These are phyloP conservation scores for Syzygium aqueum DNA, from an alignment of 345 rosid genomes.

Conservation along the genomic window DNA sequence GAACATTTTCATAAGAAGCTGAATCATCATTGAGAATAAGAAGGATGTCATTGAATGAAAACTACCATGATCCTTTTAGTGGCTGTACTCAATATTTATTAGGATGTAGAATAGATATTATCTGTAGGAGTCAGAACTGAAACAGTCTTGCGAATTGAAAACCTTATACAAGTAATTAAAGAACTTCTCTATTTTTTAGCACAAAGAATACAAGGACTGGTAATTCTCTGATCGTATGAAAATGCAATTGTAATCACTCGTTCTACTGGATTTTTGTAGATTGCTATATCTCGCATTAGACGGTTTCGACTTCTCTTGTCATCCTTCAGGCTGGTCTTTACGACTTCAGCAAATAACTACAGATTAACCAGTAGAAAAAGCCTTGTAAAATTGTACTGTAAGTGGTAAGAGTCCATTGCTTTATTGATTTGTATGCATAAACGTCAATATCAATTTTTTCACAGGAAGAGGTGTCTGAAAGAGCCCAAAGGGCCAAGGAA, in stretches of 20 bases:
- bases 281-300: not conserved
- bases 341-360: not conserved
- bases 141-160: not conserved
- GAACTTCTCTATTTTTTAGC: not conserved
- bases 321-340: not conserved
- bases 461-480: conserved; percentile 72
- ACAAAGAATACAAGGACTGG: not conserved
- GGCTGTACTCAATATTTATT: not conserved
- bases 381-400: not conserved
- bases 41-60: not conserved
- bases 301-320: not conserved
- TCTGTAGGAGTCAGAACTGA: not conserved
- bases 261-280: not conserved
- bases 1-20: not conserved
- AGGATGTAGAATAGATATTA: not conserved
- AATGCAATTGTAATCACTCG: not conserved
- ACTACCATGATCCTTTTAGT: not conserved
- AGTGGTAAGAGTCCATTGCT: not conserved
- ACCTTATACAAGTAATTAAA: not conserved
- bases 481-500: conserved; percentile 71
- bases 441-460: not conserved
- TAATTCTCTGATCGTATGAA: not conserved
- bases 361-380: not conserved
- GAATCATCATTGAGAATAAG: not conserved
- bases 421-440: not conserved